Evolutionary conservation across 1,284 basidiomycete species (phyloP).

Genomic region (Sanghuangporus baumii): DNA sequence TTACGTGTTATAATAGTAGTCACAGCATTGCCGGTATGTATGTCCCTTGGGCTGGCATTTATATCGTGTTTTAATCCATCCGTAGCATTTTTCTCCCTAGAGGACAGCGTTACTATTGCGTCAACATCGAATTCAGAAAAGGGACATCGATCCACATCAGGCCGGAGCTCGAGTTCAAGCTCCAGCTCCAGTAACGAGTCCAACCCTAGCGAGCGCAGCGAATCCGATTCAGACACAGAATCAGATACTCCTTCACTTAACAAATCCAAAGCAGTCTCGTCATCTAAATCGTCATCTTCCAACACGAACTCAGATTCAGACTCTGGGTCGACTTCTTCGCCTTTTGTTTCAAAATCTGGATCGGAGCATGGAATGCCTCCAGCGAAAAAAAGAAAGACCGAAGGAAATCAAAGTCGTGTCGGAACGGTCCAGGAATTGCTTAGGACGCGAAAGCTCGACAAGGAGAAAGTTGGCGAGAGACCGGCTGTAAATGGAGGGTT

Average conservation of each 20-base stretch:
- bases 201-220: constrained; percentile 23
- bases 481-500: not conserved
- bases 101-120: no score
- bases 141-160: not conserved
- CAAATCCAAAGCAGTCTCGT: no score
- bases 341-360: not conserved
- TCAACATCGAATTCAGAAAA: not conserved
- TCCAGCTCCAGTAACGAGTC: constrained; percentile 26
- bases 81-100: no score
- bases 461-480: not conserved
- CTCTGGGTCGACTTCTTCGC: constrained; percentile 5
- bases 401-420: constrained; percentile 46
- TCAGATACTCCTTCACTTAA: no score
- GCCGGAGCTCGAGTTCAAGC: not conserved
- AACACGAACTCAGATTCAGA: constrained; percentile 22
- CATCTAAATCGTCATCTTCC: constrained; percentile 17
- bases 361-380: constrained; percentile 20
- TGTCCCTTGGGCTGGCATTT: not conserved
- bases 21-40: not conserved
- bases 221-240: constrained; percentile 14
- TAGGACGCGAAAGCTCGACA: not conserved
- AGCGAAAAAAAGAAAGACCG: constrained; percentile 51
- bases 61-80: no score
- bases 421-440: constrained; percentile 23
- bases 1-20: not conserved